These are phyloP conservation scores for Dinochytrium kinnereticum DNA, from an alignment of 371 early-diverging fungal genomes.

Conservation along the genomic window DNA sequence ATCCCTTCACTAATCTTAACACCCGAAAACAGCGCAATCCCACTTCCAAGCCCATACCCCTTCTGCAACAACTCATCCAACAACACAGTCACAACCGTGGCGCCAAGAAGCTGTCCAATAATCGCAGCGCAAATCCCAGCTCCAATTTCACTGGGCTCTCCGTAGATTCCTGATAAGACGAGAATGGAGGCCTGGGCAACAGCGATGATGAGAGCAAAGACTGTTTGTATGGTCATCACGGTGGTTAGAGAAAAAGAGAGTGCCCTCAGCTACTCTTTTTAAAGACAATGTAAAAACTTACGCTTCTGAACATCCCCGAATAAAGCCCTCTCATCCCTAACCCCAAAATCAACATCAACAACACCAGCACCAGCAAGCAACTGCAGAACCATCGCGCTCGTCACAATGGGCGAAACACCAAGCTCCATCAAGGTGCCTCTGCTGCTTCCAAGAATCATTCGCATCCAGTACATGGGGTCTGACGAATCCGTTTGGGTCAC, in stretches of 20 bases:
- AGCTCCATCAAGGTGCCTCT: constrained; percentile 99
- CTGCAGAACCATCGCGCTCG: constrained; percentile 99
- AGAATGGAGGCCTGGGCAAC: constrained; percentile 97
- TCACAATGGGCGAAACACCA: constrained; percentile 98
- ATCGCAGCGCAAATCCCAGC: constrained; percentile 89
- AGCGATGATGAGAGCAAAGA: constrained; percentile 72
- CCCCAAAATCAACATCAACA: constrained; percentile 95
- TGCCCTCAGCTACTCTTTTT: too few relatives aligned
- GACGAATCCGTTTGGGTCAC: constrained; percentile 93
- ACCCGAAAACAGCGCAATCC: constrained; percentile 99
- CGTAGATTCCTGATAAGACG: constrained; percentile 91
- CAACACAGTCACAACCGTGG: constrained; percentile 94
- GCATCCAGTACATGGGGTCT: constrained; percentile 98
- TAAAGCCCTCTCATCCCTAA: constrained; percentile 98
- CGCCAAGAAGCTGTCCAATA: constrained; percentile 94
- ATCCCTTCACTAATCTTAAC: constrained; percentile 98
- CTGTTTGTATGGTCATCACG: too few relatives aligned
- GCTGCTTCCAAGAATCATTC: constrained; percentile 98
- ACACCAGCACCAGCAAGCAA: constrained; percentile 93
- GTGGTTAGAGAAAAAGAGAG: background rate
- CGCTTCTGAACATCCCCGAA: constrained; percentile 97
- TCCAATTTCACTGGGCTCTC: constrained; percentile 91
- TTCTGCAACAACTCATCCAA: constrained; percentile 99
- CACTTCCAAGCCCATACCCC: constrained; percentile 99
- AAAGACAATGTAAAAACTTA: constrained; percentile 47